Percentiles rank a stretch among this genome's conserved stretches.
Conservation (phyloP, 192 early-diverging fungal species). For the Thamnidium elegans region DNA sequence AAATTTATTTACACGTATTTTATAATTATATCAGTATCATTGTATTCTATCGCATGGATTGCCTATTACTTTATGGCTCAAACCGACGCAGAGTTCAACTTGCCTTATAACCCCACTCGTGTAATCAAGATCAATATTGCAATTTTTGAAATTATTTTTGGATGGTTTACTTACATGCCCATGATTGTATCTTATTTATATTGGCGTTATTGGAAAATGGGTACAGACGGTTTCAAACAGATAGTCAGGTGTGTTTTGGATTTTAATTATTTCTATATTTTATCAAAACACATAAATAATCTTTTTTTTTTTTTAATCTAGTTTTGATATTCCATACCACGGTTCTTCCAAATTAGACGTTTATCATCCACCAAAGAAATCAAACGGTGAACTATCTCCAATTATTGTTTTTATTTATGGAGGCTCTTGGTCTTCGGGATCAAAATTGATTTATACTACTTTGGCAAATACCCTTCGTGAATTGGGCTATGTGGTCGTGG, state of each 20-base stretch:
- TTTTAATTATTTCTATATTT: not conserved
- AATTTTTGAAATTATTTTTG: conserved; percentile 14
- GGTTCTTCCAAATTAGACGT: conserved; percentile 22
- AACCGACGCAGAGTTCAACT: conserved; percentile 33
- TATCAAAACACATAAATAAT: not conserved
- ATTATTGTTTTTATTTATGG: conserved; percentile 57
- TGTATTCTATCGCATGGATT: conserved; percentile 37
- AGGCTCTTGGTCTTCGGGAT: conserved; percentile 52
- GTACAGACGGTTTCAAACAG: conserved; percentile 22
- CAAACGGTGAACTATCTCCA: conserved; percentile 22
- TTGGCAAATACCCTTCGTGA: conserved; percentile 47
- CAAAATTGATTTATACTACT: conserved; percentile 45
- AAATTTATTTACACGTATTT: not conserved
- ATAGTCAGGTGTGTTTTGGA: conserved; percentile 27
- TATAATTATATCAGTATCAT: conserved; percentile 15
- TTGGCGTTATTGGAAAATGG: conserved; percentile 34
- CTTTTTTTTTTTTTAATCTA: conserved; percentile 1
- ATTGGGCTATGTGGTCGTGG: conserved; percentile 52
- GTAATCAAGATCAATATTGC: conserved; percentile 40
- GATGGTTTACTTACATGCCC: conserved; percentile 26
- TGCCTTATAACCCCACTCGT: conserved; percentile 37
- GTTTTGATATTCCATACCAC: conserved; percentile 31
- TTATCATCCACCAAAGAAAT: conserved; percentile 22
- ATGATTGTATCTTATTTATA: conserved; percentile 33
- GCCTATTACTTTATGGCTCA: conserved; percentile 29